Base-by-base conservation (phyloP, 345 rosid genomes). In the Kandelia obovata region DNA sequence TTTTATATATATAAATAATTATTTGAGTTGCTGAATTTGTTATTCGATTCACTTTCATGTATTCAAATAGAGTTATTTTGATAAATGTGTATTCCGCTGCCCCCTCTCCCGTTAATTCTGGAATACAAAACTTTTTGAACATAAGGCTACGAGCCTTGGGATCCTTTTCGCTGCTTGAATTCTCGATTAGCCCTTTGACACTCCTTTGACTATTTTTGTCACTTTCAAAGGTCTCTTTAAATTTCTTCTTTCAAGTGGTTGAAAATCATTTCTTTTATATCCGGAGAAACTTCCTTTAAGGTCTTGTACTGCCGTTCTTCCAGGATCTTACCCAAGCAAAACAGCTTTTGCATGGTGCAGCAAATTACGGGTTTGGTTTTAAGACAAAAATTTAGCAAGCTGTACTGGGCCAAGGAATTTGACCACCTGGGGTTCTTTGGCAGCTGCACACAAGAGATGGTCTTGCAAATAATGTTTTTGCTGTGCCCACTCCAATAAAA, bases 351-450 rank as follows among this genome's bases (percentile, higher is more conserved):
- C 28, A 70, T 28, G 39, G 58, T 59, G 62, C 26, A 35, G 57
- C 52, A 3, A 32, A 58, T 20, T 15, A 26, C 39, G 6, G 53
- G 61, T 28, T 34, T 55, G 4, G 49, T 23, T 56, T 25, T 67
- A 23, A 67, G 31, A 51, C 34, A 32, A 55, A 53, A 67, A 34
- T 61, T 35, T 61, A 67, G 37, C 9, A 67, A 67, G 52, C 52
- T 56, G 23, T 55, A 39, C 19, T 55, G 70, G 25, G 35, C 52
- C 53, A 56, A 17, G 46, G 53, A 58, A 55, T 61, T 66, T 2
- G 78, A 78, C 78, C 77, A 66, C 68, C 81, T 61, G 35, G 53
- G 52, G n/a, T 2, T 26, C 7, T 34, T 73, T 10, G 39, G 26
- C 19, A 58, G n/a, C 7, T 30, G 56, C 7, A 75, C 0, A 30